Conservation (phyloP, 345 rosid genomes). For the Linum lewisii region DNA sequence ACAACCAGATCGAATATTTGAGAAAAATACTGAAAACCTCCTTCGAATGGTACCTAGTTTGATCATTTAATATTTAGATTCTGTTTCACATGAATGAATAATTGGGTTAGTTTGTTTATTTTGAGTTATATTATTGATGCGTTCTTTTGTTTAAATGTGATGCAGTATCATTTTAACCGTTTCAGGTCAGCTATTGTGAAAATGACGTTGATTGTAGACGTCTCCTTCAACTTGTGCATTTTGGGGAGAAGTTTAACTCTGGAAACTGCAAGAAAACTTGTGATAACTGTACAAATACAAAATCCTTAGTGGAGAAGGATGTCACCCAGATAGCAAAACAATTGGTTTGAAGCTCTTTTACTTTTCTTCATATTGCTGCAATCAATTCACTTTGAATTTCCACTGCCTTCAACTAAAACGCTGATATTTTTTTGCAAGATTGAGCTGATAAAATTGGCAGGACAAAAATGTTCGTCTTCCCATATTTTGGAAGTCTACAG, state of each 20-base stretch:
- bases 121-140: not conserved
- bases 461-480: slow-evolving; percentile 78
- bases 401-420: not conserved
- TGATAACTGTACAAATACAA: slow-evolving; percentile 73
- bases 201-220: slow-evolving; percentile 96
- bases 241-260: slow-evolving; percentile 81
- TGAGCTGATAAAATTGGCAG: slow-evolving; percentile 71
- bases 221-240: slow-evolving; percentile 74
- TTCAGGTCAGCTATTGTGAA: slow-evolving; percentile 91
- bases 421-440: slow-evolving; percentile 37
- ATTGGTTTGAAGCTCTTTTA: slow-evolving; percentile 43
- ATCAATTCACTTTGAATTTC: not conserved
- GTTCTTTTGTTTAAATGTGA: not conserved
- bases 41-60: slow-evolving; percentile 58
- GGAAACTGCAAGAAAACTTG: slow-evolving; percentile 71
- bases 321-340: slow-evolving; percentile 75
- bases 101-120: slow-evolving; percentile 3
- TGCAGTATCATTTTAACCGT: slow-evolving; percentile 14
- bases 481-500: slow-evolving; percentile 88
- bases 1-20: slow-evolving; percentile 65
- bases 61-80: too few relatives aligned
- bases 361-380: not conserved
- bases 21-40: slow-evolving; percentile 86
- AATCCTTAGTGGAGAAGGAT: slow-evolving; percentile 64
- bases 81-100: not conserved